Base-by-base conservation (phyloP, 2,329 filamentous ascomycete species). In the Nectriaceae sp. region DNA sequence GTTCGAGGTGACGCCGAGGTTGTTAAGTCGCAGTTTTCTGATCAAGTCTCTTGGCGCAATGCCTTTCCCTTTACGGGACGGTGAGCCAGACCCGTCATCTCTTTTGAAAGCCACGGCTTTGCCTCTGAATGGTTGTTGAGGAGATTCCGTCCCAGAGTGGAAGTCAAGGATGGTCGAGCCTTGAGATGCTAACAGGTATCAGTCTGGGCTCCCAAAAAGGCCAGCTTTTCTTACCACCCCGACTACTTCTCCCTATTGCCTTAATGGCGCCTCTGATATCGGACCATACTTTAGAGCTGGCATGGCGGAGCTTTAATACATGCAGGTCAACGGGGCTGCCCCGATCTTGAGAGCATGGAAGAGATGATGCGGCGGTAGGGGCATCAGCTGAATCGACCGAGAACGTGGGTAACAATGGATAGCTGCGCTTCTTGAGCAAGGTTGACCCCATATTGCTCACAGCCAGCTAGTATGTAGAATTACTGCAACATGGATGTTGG, bases 211-310 rank as follows among this genome's bases (percentile, higher is more conserved):
- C 4, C 3, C 11, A 2, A 6, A 10, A 8, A 10, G 11, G n/a
- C 11, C n/a, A 13, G 6, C n/a, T n/a, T 29, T 16, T 51, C 64
- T 44, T 48, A 60, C 60, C 59, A 37, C 57, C 60, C 6, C 55
- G 59, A 21, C 64, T 62, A n/a, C 52, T 64, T 43, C 59, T 62
- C 18, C 64, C 60, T 20, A 71, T 64, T 2, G 60, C 66, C 36
- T 55, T 66, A 44, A 71, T 61, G 18, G 64, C 69, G 13, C 60
- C 60, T 3, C 66, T 61, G 20, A 71, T 64, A 29, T 70, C 68
- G 5, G 63, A 65, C 65, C 68, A 69, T 4, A 69, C 65, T 26
- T 55, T 65, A 11, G 66, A 63, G 26, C 63, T 58, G 5, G 56
- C 59, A 18, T 56, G 60, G 26, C 59, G 61, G n/a, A 62, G 46